Evolutionary conservation across 331 rosid species (phyloP), one percentile per base, ranked within the genome.

Genomic region (Phaseolus coccineus): DNA sequence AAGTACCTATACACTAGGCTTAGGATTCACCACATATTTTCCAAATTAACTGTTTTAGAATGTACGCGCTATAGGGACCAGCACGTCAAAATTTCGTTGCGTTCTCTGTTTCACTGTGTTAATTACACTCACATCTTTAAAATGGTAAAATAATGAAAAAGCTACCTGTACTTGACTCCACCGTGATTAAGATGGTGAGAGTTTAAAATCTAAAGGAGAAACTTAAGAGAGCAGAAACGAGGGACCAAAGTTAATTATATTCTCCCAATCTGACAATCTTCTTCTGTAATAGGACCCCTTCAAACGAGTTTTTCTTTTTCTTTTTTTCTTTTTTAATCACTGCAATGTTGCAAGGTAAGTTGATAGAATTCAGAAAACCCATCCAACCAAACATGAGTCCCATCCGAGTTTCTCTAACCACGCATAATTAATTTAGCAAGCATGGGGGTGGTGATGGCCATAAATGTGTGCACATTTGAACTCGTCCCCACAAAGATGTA

Each of bases 81-180:
- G 24, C 73, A 31, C 39, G 35, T 58, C 30, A 59, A 77, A 50
- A 28, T 51, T 74, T 69, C 50, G 83, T 78, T 85, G 71, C 53
- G 19, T 80, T 53, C 84, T 82, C 82, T 40, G 48, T 65, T 48
- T 85, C 79, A 48, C 15, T 13, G 28, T 39, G 47, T 82, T 82
- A 57, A 70, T 67, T 78, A 19, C 59, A 55, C 35, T n/a, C 22
- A 53, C 71, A 53, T 56, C 79, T 37, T 82, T 74, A 24, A 69
- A 78, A 69, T 51, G 35, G 76, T n/a, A 19, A 58, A 74, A 46
- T 35, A 71, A 44, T 58, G 16, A 24, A 48, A 67, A 67, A 42
- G 27, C 13, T 42, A 52, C 71, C 69, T 22, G n/a, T 57, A 55
- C 59, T 46, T 55, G n/a, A 48, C 48, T 44, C 70, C 44, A 77